These are phyloP conservation scores for Rutstroemia sydowiana DNA, from an alignment of 2,329 filamentous ascomycete genomes.

Conservation along the genomic window DNA sequence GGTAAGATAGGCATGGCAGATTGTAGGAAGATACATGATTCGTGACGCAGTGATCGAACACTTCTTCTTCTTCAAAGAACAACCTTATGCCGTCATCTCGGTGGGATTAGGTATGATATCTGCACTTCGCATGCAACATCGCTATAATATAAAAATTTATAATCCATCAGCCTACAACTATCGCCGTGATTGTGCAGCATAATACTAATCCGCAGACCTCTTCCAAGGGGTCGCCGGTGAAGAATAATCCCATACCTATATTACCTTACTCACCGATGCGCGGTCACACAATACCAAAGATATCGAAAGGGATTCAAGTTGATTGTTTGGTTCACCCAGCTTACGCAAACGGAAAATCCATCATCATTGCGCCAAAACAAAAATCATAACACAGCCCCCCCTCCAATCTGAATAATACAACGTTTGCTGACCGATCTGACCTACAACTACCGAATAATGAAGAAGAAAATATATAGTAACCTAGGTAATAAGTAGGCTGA, in stretches of 20 bases:
- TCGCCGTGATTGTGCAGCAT: not conserved
- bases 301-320: not conserved
- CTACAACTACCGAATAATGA: no score
- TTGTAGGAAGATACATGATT: no score
- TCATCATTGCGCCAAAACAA: not conserved
- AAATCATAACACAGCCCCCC: not conserved
- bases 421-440: not conserved
- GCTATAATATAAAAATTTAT: not conserved
- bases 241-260: not conserved
- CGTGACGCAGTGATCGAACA: no score
- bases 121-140: conserved; percentile 7
- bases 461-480: no score
- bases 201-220: not conserved
- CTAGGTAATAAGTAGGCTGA: not conserved
- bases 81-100: not conserved
- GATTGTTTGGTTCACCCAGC: not conserved
- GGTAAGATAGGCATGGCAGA: not conserved
- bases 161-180: not conserved
- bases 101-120: conserved; percentile 5
- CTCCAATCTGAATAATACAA: not conserved
- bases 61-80: no score
- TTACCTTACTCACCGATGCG: conserved; percentile 3
- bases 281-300: not conserved
- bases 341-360: not conserved
- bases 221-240: not conserved